Conservation (phyloP, 805 yeast species). For the Ogataea glucozyma region DNA sequence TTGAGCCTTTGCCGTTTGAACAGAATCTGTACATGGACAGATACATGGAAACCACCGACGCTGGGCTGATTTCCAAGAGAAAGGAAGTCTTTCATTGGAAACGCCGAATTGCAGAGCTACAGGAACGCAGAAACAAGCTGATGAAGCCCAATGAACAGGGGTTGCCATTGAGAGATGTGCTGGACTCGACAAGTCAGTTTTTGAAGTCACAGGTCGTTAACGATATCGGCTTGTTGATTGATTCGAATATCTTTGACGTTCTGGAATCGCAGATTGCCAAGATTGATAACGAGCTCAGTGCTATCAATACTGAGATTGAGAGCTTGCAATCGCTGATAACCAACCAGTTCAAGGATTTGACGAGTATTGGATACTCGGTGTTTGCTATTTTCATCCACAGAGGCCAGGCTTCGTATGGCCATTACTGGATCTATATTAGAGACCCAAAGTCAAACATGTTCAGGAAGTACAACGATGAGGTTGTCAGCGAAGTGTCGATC, state of each 20-base stretch:
- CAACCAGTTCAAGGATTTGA: slow-evolving; percentile 62
- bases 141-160: slow-evolving; percentile 51
- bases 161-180: slow-evolving; percentile 48
- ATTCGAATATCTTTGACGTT: slow-evolving; percentile 47
- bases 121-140: slow-evolving; percentile 44
- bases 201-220: slow-evolving; percentile 44
- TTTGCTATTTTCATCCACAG: slow-evolving; percentile 94
- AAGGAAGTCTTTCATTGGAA: slow-evolving; percentile 66
- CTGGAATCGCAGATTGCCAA: slow-evolving; percentile 47
- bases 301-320: slow-evolving; percentile 40
- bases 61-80: slow-evolving; percentile 51
- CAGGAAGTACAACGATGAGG: slow-evolving; percentile 92
- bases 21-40: slow-evolving; percentile 83
- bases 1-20: slow-evolving; percentile 78
- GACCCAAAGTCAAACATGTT: slow-evolving; percentile 68
- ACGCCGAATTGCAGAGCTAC: slow-evolving; percentile 46
- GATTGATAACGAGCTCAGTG: slow-evolving; percentile 47
- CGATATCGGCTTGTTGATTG: slow-evolving; percentile 39
- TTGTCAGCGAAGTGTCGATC: slow-evolving; percentile 76
- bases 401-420: slow-evolving; percentile 96
- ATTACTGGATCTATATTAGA: slow-evolving; percentile 92
- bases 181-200: slow-evolving; percentile 58
- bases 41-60: slow-evolving; percentile 70
- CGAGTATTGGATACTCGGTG: slow-evolving; percentile 69
- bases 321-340: slow-evolving; percentile 51